Conservation (phyloP, 805 yeast species). For the Candida hungchunana region DNA sequence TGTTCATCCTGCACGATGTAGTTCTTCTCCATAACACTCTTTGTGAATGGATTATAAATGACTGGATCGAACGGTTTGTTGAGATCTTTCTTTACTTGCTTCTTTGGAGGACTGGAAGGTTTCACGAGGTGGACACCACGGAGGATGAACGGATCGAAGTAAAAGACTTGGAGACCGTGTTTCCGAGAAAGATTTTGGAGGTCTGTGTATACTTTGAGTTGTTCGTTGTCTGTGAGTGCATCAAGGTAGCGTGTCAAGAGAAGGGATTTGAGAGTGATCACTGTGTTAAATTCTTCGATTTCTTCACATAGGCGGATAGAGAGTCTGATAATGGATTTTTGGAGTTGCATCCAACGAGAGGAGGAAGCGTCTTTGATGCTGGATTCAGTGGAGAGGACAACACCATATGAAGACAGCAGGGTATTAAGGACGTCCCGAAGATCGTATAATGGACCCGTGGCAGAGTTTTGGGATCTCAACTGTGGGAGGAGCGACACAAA, state of each 20-base stretch:
- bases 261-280: slow-evolving; percentile 45
- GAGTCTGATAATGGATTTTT: slow-evolving; percentile 48
- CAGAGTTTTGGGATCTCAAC: slow-evolving; percentile 14
- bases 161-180: slow-evolving; percentile 32
- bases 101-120: slow-evolving; percentile 24
- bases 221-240: slow-evolving; percentile 56
- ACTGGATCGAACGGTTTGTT: slow-evolving; percentile 33
- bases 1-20: slow-evolving; percentile 58
- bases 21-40: slow-evolving; percentile 22
- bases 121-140: slow-evolving; percentile 42
- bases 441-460: slow-evolving; percentile 17
- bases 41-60: slow-evolving; percentile 54
- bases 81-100: slow-evolving; percentile 11
- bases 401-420: slow-evolving; percentile 51
- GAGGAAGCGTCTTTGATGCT: slow-evolving; percentile 25
- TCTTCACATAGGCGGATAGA: slow-evolving; percentile 52
- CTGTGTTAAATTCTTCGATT: slow-evolving; percentile 40
- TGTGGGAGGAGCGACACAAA: slow-evolving; percentile 48
- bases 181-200: slow-evolving; percentile 29
- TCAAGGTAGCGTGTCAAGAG: slow-evolving; percentile 53
- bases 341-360: slow-evolving; percentile 52
- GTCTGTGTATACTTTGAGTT: slow-evolving; percentile 34
- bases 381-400: slow-evolving; percentile 37
- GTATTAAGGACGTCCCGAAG: slow-evolving; percentile 42
- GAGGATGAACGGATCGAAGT: slow-evolving; percentile 74